phyloP scores from a whole-genome alignment of 2,329 filamentous ascomycete genomes.

The Whalleya microplaca region DNA sequence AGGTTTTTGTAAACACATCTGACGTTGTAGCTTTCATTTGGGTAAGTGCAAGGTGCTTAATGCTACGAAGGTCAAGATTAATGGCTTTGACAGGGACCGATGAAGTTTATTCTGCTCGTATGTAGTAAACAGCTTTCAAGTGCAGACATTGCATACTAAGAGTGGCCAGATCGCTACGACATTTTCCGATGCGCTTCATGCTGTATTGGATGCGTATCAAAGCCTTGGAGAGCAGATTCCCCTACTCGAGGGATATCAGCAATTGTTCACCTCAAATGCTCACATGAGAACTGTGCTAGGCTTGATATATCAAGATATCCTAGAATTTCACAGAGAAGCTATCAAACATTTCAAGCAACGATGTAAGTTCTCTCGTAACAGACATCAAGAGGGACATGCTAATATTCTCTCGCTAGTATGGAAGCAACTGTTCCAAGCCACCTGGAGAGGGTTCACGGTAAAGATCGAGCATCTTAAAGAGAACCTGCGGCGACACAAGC shows the following conservation, averaged over 20 bases:
- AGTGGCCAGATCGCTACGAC: conserved; percentile 35
- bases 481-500: conserved; percentile 33
- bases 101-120: conserved; percentile 42
- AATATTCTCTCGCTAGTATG: conserved; percentile 26
- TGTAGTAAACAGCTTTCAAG: neutral
- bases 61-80: neutral
- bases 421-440: conserved; percentile 37
- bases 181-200: conserved; percentile 40
- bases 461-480: conserved; percentile 35
- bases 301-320: conserved; percentile 42
- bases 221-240: conserved; percentile 44
- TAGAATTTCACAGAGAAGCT: conserved; percentile 42
- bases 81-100: conserved; percentile 33
- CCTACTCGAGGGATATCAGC: conserved; percentile 37
- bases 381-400: conserved; percentile 3
- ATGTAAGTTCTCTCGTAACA: conserved; percentile 19
- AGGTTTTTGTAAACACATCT: conserved; percentile 37
- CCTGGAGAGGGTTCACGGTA: conserved; percentile 38
- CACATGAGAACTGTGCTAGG: conserved; percentile 38
- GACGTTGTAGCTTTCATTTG: conserved; percentile 40
- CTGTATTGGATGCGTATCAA: conserved; percentile 42
- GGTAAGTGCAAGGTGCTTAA: conserved; percentile 15
- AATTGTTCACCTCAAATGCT: conserved; percentile 33
- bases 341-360: conserved; percentile 34
- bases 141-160: neutral